These are phyloP conservation scores for Plantago major DNA, from an alignment of 257 asterid species.

Conservation along the genomic window DNA sequence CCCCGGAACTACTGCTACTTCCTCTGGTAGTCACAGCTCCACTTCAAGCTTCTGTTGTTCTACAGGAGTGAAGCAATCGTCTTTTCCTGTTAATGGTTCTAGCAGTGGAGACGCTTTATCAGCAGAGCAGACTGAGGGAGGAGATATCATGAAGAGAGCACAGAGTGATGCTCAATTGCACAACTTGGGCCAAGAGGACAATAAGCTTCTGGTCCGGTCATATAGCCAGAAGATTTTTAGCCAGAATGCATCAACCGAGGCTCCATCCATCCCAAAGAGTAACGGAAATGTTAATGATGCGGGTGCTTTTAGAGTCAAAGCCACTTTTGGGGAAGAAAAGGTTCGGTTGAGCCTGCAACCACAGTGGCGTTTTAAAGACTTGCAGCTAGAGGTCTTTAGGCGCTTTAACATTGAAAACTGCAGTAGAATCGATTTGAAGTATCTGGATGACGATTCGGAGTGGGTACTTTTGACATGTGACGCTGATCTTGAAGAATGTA, in stretches of 20 bases:
- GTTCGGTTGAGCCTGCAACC: constrained; percentile 61
- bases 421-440: constrained; percentile 46
- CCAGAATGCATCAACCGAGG: constrained; percentile 32
- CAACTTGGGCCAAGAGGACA: constrained; percentile 41
- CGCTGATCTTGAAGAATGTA: constrained; percentile 81
- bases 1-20: constrained; percentile 41
- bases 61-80: constrained; percentile 45
- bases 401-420: constrained; percentile 54
- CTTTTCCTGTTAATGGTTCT: constrained; percentile 26
- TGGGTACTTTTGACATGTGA: constrained; percentile 88
- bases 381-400: constrained; percentile 49
- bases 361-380: constrained; percentile 49
- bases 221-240: constrained; percentile 49
- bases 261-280: constrained; percentile 33
- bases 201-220: constrained; percentile 48
- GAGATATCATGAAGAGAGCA: constrained; percentile 31
- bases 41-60: constrained; percentile 58
- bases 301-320: constrained; percentile 50
- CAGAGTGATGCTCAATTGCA: constrained; percentile 48
- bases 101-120: constrained; percentile 33
- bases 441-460: constrained; percentile 70
- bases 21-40: constrained; percentile 70
- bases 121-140: constrained; percentile 21
- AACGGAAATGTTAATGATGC: constrained; percentile 25
- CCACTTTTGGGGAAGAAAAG: constrained; percentile 62